Base-by-base conservation (phyloP, 805 yeast genomes). In the Candida chauliodis region DNA sequence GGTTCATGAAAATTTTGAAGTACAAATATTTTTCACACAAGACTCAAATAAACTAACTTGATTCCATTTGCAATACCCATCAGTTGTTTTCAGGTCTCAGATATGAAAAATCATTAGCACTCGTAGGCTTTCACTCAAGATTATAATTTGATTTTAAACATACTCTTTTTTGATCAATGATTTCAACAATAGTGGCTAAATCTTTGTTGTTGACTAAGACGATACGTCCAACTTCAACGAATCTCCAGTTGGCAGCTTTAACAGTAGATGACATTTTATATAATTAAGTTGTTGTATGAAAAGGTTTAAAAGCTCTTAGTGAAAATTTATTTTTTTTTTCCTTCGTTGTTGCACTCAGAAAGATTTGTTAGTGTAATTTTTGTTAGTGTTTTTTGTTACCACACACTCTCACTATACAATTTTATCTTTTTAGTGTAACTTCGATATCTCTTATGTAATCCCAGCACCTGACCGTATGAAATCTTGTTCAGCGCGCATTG, bases 111-210 rank as follows among this genome's bases (percentile, higher is more conserved):
- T 22, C 25, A 22, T 22, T 8, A 22, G 25, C 10, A 8, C 11
- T 22, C 25, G 25, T 22, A 11, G 25, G 11, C 25, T 22, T 22
- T n/a, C n/a, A n/a, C n/a, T n/a, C n/a, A n/a, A n/a, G n/a, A n/a
- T n/a, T n/a, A n/a, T n/a, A n/a, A 18, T 17, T 24, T 32, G 11
- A 14, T 11, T 11, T 25, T 6, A 5, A 30, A 81, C 87, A 69
- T 81, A 84, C 98, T 78, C 96, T 86, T 82, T 88, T 90, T 81
- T 93, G 96, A 81, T 93, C 98, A 68, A 93, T 86, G 78, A 93
- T 87, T 81, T 93, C 99, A 66, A 90, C 98, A 64, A 93, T 83
- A 69, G 95, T 77, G 63, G 98, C 99, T 68, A 93, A 81, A 75
- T 88, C 86, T 73, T 83, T 78, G 83, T 80, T 79, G 69, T 66